These are phyloP conservation scores for Penicillium parvum DNA, from an alignment of 495 filamentous ascomycete species.

Conservation along the genomic window DNA sequence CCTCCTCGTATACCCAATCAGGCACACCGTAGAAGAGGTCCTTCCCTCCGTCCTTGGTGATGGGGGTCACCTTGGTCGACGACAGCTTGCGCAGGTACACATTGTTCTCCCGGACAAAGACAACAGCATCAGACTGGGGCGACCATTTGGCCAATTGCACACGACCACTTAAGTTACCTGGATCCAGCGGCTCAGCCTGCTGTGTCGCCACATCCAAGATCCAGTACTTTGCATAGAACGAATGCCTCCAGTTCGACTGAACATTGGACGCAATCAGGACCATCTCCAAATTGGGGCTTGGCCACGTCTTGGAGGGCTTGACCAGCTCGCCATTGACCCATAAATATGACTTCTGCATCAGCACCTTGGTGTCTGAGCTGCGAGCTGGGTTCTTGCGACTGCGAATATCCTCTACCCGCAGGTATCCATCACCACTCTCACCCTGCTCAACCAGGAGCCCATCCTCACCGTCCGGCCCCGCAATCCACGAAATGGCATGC, in stretches of 20 bases:
- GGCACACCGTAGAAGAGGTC: conserved; percentile 96
- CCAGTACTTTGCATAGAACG: conserved; percentile 81
- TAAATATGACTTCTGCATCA: conserved; percentile 70
- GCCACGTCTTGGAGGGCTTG: conserved; percentile 56
- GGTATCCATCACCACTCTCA: conserved; percentile 57
- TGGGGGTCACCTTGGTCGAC: conserved; percentile 55
- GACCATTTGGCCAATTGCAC: conserved; percentile 89
- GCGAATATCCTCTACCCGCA: conserved; percentile 85
- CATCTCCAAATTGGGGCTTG: conserved; percentile 77
- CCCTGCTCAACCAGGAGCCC: conserved; percentile 71
- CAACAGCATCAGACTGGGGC: conserved; percentile 76
- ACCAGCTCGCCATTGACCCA: conserved; percentile 51
- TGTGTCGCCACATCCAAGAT: conserved; percentile 88
- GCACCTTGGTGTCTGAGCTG: conserved; percentile 49
- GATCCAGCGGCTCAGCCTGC: conserved; percentile 72
- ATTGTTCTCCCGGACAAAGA: conserved; percentile 85
- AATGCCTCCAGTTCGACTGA: conserved; percentile 81
- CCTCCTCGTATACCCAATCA: conserved; percentile 99
- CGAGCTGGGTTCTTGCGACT: conserved; percentile 44
- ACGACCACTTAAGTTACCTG: conserved; percentile 56
- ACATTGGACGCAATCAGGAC: conserved; percentile 72
- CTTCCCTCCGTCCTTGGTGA: conserved; percentile 80
- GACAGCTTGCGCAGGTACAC: conserved; percentile 72
- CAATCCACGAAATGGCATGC: conserved; percentile 84
- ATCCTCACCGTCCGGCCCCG: conserved; percentile 78